Base-by-base conservation (phyloP, 83 land plant genomes). In the Diphasiastrum complanatum region DNA sequence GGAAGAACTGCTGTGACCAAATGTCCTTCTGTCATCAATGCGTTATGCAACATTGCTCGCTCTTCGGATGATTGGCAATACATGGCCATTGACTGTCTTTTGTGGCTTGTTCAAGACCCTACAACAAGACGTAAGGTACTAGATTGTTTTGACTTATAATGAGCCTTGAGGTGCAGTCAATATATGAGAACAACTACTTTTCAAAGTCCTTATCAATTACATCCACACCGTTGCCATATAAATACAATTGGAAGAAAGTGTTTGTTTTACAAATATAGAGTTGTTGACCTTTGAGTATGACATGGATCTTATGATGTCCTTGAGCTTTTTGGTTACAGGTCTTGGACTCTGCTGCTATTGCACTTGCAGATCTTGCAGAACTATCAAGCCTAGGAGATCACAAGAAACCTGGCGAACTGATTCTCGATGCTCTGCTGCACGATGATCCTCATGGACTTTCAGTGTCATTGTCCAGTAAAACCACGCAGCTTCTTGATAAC, bases 11-110 rank as follows among this genome's bases (percentile, higher is more conserved):
- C 35, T 11, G 68, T 92, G 3, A 61, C 91, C 1, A 79, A 75
- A 16, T 78, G 68, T 5, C 60, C 47, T 6, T 64, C 68, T 14
- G 76, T 81, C 2, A 36, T 88, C 3, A 71, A 74, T 40, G 64
- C 63, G 24, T 84, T 92, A 10, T 85, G 91, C 54, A 81, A 84
- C 68, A 70, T 88, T 22, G 77, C 96, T 18, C 73, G 96, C 46
- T 92, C 97, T 2, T 92, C 91, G 5, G 88, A 88, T 68, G 88
- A 85, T 52, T 85, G 91, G 88, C 96, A 92, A 33, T 88, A 85
- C 73, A 85, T 88, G 85, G 97, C 83, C 4, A 75, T 92, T 16
- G 97, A 92, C 60, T 88, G 91, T 49, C 79, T 92, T 23, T 48
- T 92, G 32, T 76, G 85, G 60, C 76, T 92, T 32, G 74, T 92